Base-by-base conservation (phyloP, 306 rosid genomes). In the Dalbergia cochinchinensis region DNA sequence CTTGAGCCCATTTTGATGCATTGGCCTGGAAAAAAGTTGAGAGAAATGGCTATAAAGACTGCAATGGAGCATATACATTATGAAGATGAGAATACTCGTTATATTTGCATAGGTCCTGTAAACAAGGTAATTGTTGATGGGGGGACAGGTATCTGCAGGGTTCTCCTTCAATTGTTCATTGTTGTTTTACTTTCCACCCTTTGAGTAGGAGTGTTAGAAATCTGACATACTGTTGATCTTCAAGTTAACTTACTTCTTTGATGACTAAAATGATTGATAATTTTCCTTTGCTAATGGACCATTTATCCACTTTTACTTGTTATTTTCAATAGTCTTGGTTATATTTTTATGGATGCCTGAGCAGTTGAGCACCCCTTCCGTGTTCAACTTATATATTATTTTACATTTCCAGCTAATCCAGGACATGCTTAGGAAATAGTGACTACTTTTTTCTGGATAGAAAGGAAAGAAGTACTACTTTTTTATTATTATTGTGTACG, bases 81-180 rank as follows among this genome's bases (percentile, higher is more conserved):
- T 69, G 98, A 94, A 87, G 98, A 94, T 77, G 97, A 94, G 86
- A 94, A 94, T 84, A 91, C 98, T 87, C 98, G 95, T 53, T 94
- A 91, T 86, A n/a, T 90, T 73, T 94, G 98, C 88, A 94, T 94
- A 70, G 97, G 98, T 55, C 98, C 97, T 48, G 98, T 94, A 64
- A 94, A 94, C 79, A 94, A 94, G 97, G 98, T 94, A 90, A 61
- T 69, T 72, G 58, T 65, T 84, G 19, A 71, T 4, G 61, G 78
- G 50, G 72, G 61, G 39, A 50, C 8, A 26, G 70, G 65, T 71
- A 64, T 77, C 22, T 45, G 69, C 10, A 0, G 51, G 65, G 57
- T 1, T 77, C 15, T 19, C 57, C 47, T 55, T 74, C 67, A 78
- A 45, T 41, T 69, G 55, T 54, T 78, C 39, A 50, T 18, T 73